Evolutionary conservation across 2,329 filamentous ascomycete species (phyloP).

Genomic region (Graphilbum sp.): DNA sequence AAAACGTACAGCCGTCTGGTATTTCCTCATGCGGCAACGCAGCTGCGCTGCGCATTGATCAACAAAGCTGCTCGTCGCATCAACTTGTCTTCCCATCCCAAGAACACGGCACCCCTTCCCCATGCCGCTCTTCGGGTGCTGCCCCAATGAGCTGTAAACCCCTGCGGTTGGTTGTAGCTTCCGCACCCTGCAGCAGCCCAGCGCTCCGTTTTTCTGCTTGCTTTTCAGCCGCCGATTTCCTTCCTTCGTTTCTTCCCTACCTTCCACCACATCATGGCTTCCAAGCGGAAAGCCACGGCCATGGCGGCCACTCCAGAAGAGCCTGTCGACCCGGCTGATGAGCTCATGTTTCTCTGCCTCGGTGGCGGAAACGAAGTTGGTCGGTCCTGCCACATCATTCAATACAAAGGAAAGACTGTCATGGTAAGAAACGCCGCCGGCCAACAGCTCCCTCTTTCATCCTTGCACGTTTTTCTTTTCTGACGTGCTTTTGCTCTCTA

Average conservation of each 20-base stretch:
- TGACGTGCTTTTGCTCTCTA: conserved; percentile 19
- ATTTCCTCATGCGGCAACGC: no score
- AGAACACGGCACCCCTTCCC: no score
- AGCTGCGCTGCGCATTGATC: no score
- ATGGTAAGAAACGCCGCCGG: no score
- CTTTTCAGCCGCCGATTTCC: neutral
- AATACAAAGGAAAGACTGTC: conserved; percentile 98
- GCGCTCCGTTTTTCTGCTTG: neutral
- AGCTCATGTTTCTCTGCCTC: conserved; percentile 84
- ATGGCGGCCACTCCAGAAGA: conserved; percentile 62
- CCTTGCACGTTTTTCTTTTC: neutral
- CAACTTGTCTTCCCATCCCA: neutral
- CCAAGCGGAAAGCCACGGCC: conserved; percentile 74
- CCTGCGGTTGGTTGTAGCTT: neutral
- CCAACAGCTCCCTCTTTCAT: no score
- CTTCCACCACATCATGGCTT: conserved; percentile 46
- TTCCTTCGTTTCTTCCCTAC: neutral
- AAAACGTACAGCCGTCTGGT: no score
- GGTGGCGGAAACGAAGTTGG: conserved; percentile 96
- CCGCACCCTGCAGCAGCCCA: neutral
- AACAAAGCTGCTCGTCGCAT: neutral
- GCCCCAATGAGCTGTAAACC: neutral
- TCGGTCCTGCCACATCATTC: conserved; percentile 90
- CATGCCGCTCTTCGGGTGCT: no score
- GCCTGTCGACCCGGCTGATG: conserved; percentile 80